Evolutionary conservation across 306 rosid species (phyloP), one percentile per base, ranked within the genome.

Genomic region (Trifolium subterraneum): DNA sequence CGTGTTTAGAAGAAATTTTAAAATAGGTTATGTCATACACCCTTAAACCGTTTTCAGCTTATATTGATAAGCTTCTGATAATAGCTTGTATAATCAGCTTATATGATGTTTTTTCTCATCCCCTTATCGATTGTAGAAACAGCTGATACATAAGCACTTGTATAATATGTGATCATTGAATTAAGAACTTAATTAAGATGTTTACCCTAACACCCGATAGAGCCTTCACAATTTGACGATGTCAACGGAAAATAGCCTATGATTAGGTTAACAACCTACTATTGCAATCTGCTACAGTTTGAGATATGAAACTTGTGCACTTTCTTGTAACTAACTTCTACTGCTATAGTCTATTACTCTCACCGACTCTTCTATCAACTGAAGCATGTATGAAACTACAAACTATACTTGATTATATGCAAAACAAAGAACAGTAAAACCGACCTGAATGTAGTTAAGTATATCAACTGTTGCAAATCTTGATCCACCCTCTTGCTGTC

Each of bases 401-500:
- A 52, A 54, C 5, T 10, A 42, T 6, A 59, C 16, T 38, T 36
- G 22, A 80, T 48, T 20, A 66, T 63, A 76, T 16, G 12, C 38
- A 42, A 61, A 47, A 20, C 7, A 62, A 20, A 20, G 19, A 73
- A 47, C 63, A 39, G 8, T 19, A 15, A 20, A 79, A 39, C 29
- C 33, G 63, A 92, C 98, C 91, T 90, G 96, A 79, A 92, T 71
- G 76, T 90, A 87, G 87, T 67, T 87, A 38, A 92, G 75, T 75
- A 90, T 73, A 72, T 92, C 96, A 67, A 74, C 74, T 12, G 90
- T 83, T 50, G 86, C 74, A 80, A 90, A 86, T 77, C 93, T 87
- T 31, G 96, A 88, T 74, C 92, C 98, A 63, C 80, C 90, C 61
- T 92, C 96, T 80, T 92, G 92, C 44, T 92, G 94, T 68, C 96